phyloP scores from a whole-genome alignment of 768 basidiomycete species.

The Termitomyces sp. region DNA sequence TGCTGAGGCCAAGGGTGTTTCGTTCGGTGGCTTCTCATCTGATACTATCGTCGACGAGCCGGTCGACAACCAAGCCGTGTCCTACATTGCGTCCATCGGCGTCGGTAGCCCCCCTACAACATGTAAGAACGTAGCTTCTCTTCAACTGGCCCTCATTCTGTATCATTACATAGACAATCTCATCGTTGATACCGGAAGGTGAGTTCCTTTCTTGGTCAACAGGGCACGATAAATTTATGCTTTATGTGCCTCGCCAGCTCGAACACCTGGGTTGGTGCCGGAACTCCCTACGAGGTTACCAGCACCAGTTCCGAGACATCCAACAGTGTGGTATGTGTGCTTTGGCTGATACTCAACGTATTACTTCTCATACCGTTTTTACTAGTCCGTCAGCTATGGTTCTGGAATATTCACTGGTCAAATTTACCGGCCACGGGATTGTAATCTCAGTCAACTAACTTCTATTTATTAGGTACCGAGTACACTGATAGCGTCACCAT shows the following conservation, averaged over 20 bases:
- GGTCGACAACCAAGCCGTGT: slow-evolving; percentile 33
- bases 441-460: neutral
- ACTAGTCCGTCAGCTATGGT: slow-evolving; percentile 56
- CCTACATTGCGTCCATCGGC: slow-evolving; percentile 45
- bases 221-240: neutral
- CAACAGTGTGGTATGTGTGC: slow-evolving; percentile 42
- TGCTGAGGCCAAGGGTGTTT: slow-evolving; percentile 27
- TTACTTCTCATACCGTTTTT: neutral
- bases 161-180: slow-evolving; percentile 39
- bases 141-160: neutral
- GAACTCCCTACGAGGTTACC: slow-evolving; percentile 41
- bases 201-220: neutral
- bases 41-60: slow-evolving; percentile 35
- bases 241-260: slow-evolving; percentile 37
- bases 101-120: slow-evolving; percentile 53
- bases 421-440: neutral
- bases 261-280: slow-evolving; percentile 69
- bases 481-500: slow-evolving; percentile 56
- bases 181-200: slow-evolving; percentile 31
- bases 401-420: slow-evolving; percentile 57
- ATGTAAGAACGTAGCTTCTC: slow-evolving; percentile 30
- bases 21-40: slow-evolving; percentile 18
- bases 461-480: slow-evolving; percentile 31
- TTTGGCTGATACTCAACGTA: neutral
- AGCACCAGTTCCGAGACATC: slow-evolving; percentile 45